Percentiles rank a stretch among this genome's conserved stretches.
phyloP scores from a whole-genome alignment of 2,329 filamentous ascomycete genomes.

The Laburnicola sp. region DNA sequence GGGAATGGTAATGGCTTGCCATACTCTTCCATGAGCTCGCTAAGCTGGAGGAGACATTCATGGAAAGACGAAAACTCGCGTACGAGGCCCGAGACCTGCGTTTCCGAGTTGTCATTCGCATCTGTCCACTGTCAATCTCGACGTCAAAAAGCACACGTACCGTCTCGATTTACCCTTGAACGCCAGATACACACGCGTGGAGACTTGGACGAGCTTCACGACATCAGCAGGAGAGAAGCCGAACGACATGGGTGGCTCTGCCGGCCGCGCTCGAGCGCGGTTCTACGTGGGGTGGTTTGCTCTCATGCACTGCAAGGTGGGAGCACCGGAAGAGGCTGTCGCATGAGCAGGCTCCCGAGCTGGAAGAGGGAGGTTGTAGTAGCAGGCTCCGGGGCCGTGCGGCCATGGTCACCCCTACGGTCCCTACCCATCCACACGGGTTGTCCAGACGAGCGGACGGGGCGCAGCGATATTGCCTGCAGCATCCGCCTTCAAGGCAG shows the following conservation, averaged over 20 bases:
- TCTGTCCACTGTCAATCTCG: conserved; percentile 24
- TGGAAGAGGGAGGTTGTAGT: conserved; percentile 13
- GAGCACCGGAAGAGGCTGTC: conserved; percentile 17
- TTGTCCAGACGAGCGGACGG: not conserved
- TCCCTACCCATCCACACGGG: conserved; percentile 2
- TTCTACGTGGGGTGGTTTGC: conserved; percentile 10
- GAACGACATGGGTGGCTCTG: conserved; percentile 31
- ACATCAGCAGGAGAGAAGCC: conserved; percentile 37
- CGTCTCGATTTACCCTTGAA: conserved; percentile 32
- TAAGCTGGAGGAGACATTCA: conserved; percentile 31
- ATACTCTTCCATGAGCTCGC: conserved; percentile 38
- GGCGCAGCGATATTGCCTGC: conserved; percentile 12
- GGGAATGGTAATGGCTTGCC: conserved; percentile 38
- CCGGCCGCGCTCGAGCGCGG: conserved; percentile 35
- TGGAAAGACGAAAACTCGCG: conserved; percentile 38
- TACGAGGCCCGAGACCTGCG: conserved; percentile 36
- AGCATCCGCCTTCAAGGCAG: conserved; percentile 11
- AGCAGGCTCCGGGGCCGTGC: conserved; percentile 14
- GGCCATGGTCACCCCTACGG: conserved; percentile 19
- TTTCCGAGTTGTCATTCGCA: conserved; percentile 41
- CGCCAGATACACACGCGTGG: conserved; percentile 37
- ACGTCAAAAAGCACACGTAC: not conserved
- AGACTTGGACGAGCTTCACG: conserved; percentile 37
- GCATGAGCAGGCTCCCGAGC: conserved; percentile 21
- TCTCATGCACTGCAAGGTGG: conserved; percentile 27